Base-by-base conservation (phyloP, 768 basidiomycete genomes). In the Pisolithus tinctorius region DNA sequence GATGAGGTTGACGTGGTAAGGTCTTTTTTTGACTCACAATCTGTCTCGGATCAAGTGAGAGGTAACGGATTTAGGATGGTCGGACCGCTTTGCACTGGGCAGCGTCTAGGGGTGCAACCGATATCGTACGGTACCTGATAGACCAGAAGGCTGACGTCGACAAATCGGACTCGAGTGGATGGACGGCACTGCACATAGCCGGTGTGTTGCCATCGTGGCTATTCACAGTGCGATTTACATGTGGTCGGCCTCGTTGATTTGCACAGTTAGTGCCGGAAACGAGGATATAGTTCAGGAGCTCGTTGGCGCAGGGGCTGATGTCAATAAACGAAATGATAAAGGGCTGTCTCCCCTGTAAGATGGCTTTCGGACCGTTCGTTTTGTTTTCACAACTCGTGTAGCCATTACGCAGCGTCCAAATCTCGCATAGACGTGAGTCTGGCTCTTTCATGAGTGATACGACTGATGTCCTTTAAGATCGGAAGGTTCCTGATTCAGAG, bases 361-460 rank as follows among this genome's bases (percentile, higher is more conserved):
- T 23, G n/a, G 13, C 23, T 46, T 17, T 38, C 43, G 48, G 29
- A 50, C 3, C 45, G 47, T 48, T 9, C 23, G 29, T 13, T 30
- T 30, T n/a, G 20, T 31, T 5, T 1, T 13, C 14, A 11, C 7
- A 45, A 40, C 53, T 53, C 50, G 54, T 45, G 41, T 37, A 95
- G 92, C 60, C 91, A 94, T 69, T 95, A 95, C 62, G 91, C 92
- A 27, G 93, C 92, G 42, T 95, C 92, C 29, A 94, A 93, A 66
- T 86, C 91, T 50, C 86, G 83, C 41, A 79, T 92, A 55, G 87
- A 91, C 62, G 91, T 88, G 61, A 50, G 36, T 27, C 59, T 57
- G 61, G 58, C 51, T 48, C 55, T 44, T 48, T 47, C 48, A 48
- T 57, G 46, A 56, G 20, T 61, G 17, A 16, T n/a, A 30, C 71